Percentiles rank a stretch among this genome's conserved stretches.
Evolutionary conservation across 2,329 filamentous ascomycete species (phyloP).

Genomic region (Diaporthe batatas): DNA sequence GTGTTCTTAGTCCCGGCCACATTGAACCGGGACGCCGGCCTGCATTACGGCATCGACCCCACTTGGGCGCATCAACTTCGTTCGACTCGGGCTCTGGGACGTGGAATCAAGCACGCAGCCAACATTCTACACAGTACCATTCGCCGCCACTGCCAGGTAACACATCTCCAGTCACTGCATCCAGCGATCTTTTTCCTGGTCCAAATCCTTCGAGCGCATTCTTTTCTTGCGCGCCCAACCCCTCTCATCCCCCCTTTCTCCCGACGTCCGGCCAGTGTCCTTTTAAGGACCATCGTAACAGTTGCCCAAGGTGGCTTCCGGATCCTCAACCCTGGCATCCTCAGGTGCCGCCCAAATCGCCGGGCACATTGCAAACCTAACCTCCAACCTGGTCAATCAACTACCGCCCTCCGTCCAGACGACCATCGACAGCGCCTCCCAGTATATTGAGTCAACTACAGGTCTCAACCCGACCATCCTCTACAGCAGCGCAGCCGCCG

Average conservation of each 20-base stretch:
- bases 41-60: slow-evolving; percentile 41
- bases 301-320: slow-evolving; percentile 72
- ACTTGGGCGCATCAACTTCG: slow-evolving; percentile 40
- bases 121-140: slow-evolving; percentile 1
- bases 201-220: slow-evolving; percentile 19
- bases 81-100: slow-evolving; percentile 22
- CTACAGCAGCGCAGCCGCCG: slow-evolving; percentile 65
- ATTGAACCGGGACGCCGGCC: slow-evolving; percentile 16
- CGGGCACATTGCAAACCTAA: slow-evolving; percentile 66
- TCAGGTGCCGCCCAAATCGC: slow-evolving; percentile 66
- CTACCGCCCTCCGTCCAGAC: slow-evolving; percentile 61
- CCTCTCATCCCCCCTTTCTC: neutral
- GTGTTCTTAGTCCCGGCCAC: slow-evolving; percentile 28
- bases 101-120: slow-evolving; percentile 30
- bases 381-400: slow-evolving; percentile 56
- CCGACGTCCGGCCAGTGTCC: slow-evolving; percentile 50
- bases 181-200: slow-evolving; percentile 8
- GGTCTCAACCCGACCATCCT: slow-evolving; percentile 63
- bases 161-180: slow-evolving; percentile 6
- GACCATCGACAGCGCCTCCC: slow-evolving; percentile 68
- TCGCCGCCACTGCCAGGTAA: slow-evolving; percentile 24
- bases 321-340: slow-evolving; percentile 67
- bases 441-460: slow-evolving; percentile 64
- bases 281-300: slow-evolving; percentile 56
- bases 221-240: slow-evolving; percentile 20